These are phyloP conservation scores for Pontederia paniculata DNA, from an alignment of 176 grass and related monocot genomes.

Conservation along the genomic window DNA sequence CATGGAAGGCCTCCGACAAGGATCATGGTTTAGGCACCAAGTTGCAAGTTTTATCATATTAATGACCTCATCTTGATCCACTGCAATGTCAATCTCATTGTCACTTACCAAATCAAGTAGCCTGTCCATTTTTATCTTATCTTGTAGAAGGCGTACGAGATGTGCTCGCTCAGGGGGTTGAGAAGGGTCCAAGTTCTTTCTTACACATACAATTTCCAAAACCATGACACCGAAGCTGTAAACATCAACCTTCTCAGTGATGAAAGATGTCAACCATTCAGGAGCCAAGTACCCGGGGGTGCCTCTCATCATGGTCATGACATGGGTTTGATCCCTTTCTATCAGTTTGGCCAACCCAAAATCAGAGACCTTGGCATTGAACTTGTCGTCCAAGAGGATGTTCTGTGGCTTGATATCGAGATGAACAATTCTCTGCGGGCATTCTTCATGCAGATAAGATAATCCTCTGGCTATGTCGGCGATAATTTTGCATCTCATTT, in stretches of 20 bases:
- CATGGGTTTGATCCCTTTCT: too few species aligned
- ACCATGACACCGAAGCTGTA: too few species aligned
- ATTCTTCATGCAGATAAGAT: too few species aligned
- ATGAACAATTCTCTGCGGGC: too few species aligned
- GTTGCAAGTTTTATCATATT: slow-evolving; percentile 39
- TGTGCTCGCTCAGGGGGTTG: slow-evolving; percentile 25
- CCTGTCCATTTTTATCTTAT: slow-evolving; percentile 17
- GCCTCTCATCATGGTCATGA: too few species aligned
- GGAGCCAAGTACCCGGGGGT: too few species aligned
- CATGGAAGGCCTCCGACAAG: slow-evolving; percentile 37
- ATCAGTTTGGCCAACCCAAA: slow-evolving; percentile 63
- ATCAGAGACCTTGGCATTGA: slow-evolving; percentile 48
- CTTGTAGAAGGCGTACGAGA: slow-evolving; percentile 33
- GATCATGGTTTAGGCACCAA: slow-evolving; percentile 57
- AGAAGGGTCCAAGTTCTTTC: slow-evolving; percentile 43
- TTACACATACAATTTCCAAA: too few species aligned
- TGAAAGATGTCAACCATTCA: slow-evolving; percentile 44
- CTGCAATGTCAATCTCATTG: slow-evolving; percentile 3
- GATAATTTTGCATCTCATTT: slow-evolving; percentile 26
- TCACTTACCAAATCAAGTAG: slow-evolving; percentile 28
- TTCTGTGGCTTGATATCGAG: too few species aligned
- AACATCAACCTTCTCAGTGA: slow-evolving; percentile 53
- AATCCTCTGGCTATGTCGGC: slow-evolving; percentile 32
- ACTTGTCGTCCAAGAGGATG: slow-evolving; percentile 52
- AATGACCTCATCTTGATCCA: slow-evolving; percentile 24